Conservation (phyloP, 805 yeast genomes). For the Myxozyma lipomycoides region DNA sequence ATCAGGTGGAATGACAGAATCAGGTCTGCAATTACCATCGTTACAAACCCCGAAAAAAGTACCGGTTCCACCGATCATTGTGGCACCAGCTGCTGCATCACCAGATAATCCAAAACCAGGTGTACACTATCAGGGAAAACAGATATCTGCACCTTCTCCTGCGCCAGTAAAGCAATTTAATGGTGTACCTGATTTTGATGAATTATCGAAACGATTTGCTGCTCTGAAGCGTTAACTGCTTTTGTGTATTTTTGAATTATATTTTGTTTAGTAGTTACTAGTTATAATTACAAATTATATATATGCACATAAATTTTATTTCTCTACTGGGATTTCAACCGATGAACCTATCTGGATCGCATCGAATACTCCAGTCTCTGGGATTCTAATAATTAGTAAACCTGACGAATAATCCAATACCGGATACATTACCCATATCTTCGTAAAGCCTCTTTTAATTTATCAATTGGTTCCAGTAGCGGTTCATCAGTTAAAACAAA, state of each 20-base stretch:
- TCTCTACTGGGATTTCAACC: slow-evolving; percentile 6
- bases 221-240: slow-evolving; percentile 48
- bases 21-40: slow-evolving; percentile 32
- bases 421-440: neutral
- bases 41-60: slow-evolving; percentile 25
- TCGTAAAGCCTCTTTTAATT: slow-evolving; percentile 14
- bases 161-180: slow-evolving; percentile 8
- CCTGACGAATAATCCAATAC: neutral
- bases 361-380: slow-evolving; percentile 14
- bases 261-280: too few species aligned
- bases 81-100: slow-evolving; percentile 35
- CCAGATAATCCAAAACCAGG: slow-evolving; percentile 36
- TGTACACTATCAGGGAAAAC: slow-evolving; percentile 30
- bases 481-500: slow-evolving; percentile 22
- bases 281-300: too few species aligned
- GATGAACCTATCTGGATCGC: slow-evolving; percentile 14
- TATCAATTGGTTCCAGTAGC: slow-evolving; percentile 17
- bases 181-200: slow-evolving; percentile 50
- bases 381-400: neutral
- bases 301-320: neutral
- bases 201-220: slow-evolving; percentile 67
- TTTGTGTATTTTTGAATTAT: too few species aligned
- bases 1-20: slow-evolving; percentile 32
- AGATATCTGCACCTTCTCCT: slow-evolving; percentile 5
- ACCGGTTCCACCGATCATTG: slow-evolving; percentile 34